phyloP scores from a whole-genome alignment of 257 asterid species.

The Solanum etuberosum region DNA sequence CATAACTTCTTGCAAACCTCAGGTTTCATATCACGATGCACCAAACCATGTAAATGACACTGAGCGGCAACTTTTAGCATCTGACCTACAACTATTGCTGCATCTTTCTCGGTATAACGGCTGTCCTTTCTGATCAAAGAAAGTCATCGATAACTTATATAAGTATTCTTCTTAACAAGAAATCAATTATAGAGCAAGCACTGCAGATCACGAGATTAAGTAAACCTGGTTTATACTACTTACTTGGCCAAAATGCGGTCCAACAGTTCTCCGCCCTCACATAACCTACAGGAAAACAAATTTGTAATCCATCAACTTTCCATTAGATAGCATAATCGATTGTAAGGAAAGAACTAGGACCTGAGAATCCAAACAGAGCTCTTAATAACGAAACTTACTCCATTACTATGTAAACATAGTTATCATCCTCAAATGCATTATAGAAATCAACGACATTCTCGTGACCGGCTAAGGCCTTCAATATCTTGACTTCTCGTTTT shows the following conservation, averaged over 20 bases:
- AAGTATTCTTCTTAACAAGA: background rate
- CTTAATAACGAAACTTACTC: constrained; percentile 39
- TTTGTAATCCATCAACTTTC: background rate
- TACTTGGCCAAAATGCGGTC: constrained; percentile 82
- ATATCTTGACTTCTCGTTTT: constrained; percentile 78
- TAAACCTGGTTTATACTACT: constrained; percentile 1
- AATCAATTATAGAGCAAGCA: background rate
- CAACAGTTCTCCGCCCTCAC: constrained; percentile 83
- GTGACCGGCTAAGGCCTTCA: constrained; percentile 72
- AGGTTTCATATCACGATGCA: constrained; percentile 91
- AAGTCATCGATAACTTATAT: background rate
- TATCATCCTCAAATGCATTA: constrained; percentile 68
- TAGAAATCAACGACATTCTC: constrained; percentile 76
- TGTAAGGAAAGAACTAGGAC: background rate
- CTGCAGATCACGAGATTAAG: background rate
- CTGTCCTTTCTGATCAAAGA: constrained; percentile 55
- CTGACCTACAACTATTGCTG: constrained; percentile 71
- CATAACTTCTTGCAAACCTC: constrained; percentile 37
- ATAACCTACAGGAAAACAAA: constrained; percentile 31
- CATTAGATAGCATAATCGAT: background rate
- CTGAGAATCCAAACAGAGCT: background rate
- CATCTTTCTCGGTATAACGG: constrained; percentile 82
- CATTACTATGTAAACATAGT: constrained; percentile 73
- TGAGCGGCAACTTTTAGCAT: constrained; percentile 92
- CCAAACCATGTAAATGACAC: constrained; percentile 82